Percentiles rank a stretch among this genome's conserved stretches.
These are phyloP conservation scores for Suhomyces atakaporum DNA, from an alignment of 1,139 yeast species.

Conservation along the genomic window DNA sequence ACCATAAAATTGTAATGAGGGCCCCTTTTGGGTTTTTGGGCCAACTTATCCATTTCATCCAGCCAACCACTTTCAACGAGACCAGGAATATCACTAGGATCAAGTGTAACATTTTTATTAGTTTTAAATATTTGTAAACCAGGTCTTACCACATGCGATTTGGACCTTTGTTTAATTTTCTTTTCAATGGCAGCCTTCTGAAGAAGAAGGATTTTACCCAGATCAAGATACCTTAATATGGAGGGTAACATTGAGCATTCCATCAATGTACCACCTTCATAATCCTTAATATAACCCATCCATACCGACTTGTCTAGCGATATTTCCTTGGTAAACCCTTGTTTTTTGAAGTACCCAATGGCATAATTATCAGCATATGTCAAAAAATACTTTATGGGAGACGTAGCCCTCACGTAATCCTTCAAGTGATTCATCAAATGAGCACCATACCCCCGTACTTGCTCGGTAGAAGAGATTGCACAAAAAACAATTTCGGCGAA, in stretches of 20 bases:
- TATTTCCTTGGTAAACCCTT: constrained; percentile 95
- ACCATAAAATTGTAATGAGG: constrained; percentile 96
- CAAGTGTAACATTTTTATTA: constrained; percentile 42
- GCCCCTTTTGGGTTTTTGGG: constrained; percentile 91
- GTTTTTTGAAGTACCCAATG: constrained; percentile 96
- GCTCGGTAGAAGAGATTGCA: constrained; percentile 96
- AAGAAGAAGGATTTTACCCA: constrained; percentile 76
- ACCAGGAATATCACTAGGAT: constrained; percentile 84
- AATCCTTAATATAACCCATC: constrained; percentile 99
- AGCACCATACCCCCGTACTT: constrained; percentile 97
- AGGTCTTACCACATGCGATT: constrained; percentile 76
- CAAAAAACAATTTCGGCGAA: constrained; percentile 98
- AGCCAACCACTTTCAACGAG: constrained; percentile 95
- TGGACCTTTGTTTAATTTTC: constrained; percentile 77
- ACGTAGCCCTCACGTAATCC: constrained; percentile 89
- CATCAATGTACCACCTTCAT: constrained; percentile 98
- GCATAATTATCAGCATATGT: constrained; percentile 99
- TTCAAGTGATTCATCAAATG: constrained; percentile 96
- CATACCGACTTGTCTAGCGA: constrained; percentile 81
- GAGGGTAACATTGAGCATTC: constrained; percentile 93
- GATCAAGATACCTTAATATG: constrained; percentile 79
- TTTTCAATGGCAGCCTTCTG: constrained; percentile 91
- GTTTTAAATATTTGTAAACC: constrained; percentile 77
- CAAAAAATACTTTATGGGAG: constrained; percentile 81
- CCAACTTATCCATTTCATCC: constrained; percentile 95